Percentiles rank a stretch among this genome's conserved stretches.
Evolutionary conservation across 2,329 filamentous ascomycete genomes (phyloP).

Genomic region (Apiospora aurea): DNA sequence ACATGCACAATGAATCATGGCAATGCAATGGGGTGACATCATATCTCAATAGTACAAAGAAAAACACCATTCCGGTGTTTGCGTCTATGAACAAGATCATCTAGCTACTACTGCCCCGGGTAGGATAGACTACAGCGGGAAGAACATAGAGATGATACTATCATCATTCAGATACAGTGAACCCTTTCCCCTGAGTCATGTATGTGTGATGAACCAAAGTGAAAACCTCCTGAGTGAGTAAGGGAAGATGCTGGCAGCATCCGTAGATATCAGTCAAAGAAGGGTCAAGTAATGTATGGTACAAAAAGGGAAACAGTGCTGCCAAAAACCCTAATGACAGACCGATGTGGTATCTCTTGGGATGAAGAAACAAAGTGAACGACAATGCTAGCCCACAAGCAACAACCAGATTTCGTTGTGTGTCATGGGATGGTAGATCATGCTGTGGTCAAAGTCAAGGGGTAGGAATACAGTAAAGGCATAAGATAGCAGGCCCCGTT

Average conservation of each 20-base stretch:
- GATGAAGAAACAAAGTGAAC: conserved; percentile 23
- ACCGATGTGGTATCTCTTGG: conserved; percentile 24
- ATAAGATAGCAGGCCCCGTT: conserved; percentile 38
- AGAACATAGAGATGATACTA: conserved; percentile 25
- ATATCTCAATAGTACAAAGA: conserved; percentile 16
- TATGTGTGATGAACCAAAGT: conserved; percentile 18
- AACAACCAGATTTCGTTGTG: conserved; percentile 31
- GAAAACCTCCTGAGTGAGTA: conserved; percentile 19
- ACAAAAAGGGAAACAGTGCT: conserved; percentile 23
- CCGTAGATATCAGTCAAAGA: conserved; percentile 22
- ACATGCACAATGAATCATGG: background rate
- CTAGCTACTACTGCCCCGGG: conserved; percentile 10
- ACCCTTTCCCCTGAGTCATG: background rate
- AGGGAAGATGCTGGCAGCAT: conserved; percentile 22
- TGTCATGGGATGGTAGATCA: conserved; percentile 23
- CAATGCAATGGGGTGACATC: background rate
- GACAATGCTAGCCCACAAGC: conserved; percentile 18
- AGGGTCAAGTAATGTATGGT: conserved; percentile 21
- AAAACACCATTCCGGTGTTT: conserved; percentile 23
- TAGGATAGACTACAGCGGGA: conserved; percentile 18
- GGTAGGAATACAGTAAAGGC: conserved; percentile 36
- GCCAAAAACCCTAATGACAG: conserved; percentile 25
- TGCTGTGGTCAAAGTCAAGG: conserved; percentile 26
- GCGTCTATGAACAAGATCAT: conserved; percentile 27
- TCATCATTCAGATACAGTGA: conserved; percentile 25